phyloP scores from a whole-genome alignment of 1,284 basidiomycete species.

The Apiotrichum porosum region DNA sequence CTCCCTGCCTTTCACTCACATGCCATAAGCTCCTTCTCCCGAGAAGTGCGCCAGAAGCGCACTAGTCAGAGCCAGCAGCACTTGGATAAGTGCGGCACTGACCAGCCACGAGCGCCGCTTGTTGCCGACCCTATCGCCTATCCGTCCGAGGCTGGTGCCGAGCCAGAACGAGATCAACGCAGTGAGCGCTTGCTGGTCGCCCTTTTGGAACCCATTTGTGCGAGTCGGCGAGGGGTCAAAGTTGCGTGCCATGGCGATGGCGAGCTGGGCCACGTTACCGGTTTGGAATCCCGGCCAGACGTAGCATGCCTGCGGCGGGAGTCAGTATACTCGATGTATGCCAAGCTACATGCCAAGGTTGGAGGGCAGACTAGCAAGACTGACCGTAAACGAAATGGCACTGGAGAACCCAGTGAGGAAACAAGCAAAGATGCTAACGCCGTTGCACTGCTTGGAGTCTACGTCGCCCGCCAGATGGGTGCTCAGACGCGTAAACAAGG shows the following conservation, averaged over 20 bases:
- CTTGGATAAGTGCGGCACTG: constrained; percentile 65
- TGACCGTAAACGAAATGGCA: constrained; percentile 62
- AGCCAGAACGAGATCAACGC: constrained; percentile 66
- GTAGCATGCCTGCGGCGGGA: constrained; percentile 57
- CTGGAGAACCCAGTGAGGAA: constrained; percentile 82
- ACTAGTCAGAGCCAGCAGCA: constrained; percentile 65
- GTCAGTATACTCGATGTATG: not conserved
- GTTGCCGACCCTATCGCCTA: constrained; percentile 57
- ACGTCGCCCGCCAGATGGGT: constrained; percentile 54
- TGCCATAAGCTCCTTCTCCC: constrained; percentile 54
- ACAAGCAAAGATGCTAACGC: constrained; percentile 66
- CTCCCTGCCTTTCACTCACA: constrained; percentile 41
- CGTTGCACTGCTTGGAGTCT: constrained; percentile 57
- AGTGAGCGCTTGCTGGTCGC: constrained; percentile 74
- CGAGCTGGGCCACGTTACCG: constrained; percentile 55
- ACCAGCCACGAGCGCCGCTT: constrained; percentile 71
- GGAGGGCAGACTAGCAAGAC: constrained; percentile 1
- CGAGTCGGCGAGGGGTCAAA: constrained; percentile 55
- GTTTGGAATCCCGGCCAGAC: constrained; percentile 47
- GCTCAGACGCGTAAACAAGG: no score
- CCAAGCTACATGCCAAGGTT: no score
- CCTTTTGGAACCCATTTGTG: constrained; percentile 61
- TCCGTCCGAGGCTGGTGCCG: constrained; percentile 46
- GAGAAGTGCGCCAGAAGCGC: constrained; percentile 61
- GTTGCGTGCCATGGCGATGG: constrained; percentile 59